Evolutionary conservation across 768 basidiomycete species (phyloP).

Genomic region (Albatrellus ellisii): DNA sequence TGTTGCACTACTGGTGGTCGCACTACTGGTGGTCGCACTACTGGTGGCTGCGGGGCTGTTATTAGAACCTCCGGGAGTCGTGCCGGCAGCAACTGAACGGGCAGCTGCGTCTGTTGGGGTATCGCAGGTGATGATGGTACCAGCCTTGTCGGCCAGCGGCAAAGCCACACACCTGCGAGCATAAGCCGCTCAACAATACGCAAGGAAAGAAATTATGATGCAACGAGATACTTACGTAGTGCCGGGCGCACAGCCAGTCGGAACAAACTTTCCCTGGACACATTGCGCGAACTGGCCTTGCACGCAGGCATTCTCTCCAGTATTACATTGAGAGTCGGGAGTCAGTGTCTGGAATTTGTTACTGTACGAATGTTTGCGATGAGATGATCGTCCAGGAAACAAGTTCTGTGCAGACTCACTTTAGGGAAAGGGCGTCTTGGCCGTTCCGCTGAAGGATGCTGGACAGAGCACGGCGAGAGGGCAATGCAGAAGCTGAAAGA

Average conservation of each 20-base stretch:
- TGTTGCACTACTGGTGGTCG: background rate
- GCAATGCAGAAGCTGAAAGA: slow-evolving; percentile 16
- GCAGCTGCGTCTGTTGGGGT: slow-evolving; percentile 31
- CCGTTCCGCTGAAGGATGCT: slow-evolving; percentile 17
- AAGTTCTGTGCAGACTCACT: slow-evolving; percentile 12
- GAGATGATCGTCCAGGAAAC: slow-evolving; percentile 1
- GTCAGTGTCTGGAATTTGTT: slow-evolving; percentile 35
- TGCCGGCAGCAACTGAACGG: slow-evolving; percentile 30
- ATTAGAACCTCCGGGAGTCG: slow-evolving; percentile 5
- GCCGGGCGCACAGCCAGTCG: slow-evolving; percentile 16
- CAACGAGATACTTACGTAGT: slow-evolving; percentile 12
- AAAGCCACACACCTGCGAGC: slow-evolving; percentile 25
- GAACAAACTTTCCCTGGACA: slow-evolving; percentile 28
- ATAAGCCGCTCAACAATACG: background rate
- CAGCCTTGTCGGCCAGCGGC: slow-evolving; percentile 34
- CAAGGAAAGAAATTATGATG: background rate
- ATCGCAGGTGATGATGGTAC: slow-evolving; percentile 40
- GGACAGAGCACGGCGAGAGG: slow-evolving; percentile 7
- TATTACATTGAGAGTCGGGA: slow-evolving; percentile 31
- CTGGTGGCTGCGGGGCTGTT: background rate
- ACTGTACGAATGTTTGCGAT: slow-evolving; percentile 10
- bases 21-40: too few species aligned
- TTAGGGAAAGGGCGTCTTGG: slow-evolving; percentile 18
- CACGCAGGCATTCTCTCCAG: slow-evolving; percentile 35
- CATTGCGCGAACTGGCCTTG: slow-evolving; percentile 41